phyloP scores from a whole-genome alignment of 495 filamentous ascomycete species.

The Pyronema omphalodes region DNA sequence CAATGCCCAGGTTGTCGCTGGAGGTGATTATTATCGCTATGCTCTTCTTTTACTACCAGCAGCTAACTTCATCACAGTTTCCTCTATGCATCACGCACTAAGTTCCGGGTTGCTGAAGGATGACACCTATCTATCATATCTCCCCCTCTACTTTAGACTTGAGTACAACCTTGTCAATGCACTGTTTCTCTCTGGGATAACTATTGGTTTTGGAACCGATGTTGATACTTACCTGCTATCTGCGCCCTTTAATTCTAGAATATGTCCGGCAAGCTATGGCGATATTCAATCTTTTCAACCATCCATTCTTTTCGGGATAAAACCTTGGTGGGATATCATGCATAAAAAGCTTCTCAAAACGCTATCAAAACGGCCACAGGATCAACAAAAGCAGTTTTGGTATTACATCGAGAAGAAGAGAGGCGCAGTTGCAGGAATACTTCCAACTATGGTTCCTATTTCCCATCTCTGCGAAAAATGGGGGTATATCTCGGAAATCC shows the following conservation, averaged over 20 bases:
- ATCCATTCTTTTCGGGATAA: conserved; percentile 14
- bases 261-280: conserved; percentile 4
- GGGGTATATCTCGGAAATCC: conserved; percentile 3
- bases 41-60: not conserved
- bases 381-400: conserved; percentile 14
- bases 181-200: conserved; percentile 10
- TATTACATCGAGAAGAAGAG: conserved; percentile 9
- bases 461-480: not conserved
- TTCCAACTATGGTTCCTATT: not conserved
- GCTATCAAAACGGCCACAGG: not conserved
- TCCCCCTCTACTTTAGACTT: conserved; percentile 11
- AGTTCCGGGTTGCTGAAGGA: conserved; percentile 1
- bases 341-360: conserved; percentile 8
- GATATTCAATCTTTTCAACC: conserved; percentile 18
- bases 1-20: conserved; percentile 8
- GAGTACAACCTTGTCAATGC: conserved; percentile 14
- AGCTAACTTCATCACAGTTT: conserved; percentile 4
- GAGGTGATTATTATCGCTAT: conserved; percentile 4
- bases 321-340: conserved; percentile 15
- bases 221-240: conserved; percentile 9
- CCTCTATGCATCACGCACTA: conserved; percentile 7
- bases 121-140: conserved; percentile 19
- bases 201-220: conserved; percentile 17
- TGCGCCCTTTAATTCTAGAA: conserved; percentile 7
- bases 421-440: not conserved